phyloP scores from a whole-genome alignment of 257 asterid genomes.

The Agastache rugosa region DNA sequence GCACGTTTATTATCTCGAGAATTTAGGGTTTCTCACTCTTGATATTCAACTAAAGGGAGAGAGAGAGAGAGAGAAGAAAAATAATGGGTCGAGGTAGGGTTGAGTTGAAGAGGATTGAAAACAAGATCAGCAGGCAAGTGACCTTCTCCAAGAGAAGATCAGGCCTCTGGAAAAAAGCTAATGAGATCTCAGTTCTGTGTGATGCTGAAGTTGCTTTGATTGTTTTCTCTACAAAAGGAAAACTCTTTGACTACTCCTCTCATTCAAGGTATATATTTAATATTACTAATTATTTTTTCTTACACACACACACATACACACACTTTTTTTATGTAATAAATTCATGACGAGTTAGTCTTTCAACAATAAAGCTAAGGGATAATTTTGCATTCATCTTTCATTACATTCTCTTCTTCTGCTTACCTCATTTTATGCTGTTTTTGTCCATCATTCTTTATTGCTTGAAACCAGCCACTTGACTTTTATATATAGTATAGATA shows the following conservation, averaged over 20 bases:
- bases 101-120: slow-evolving; percentile 73
- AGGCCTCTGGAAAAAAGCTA: slow-evolving; percentile 76
- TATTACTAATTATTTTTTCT: not conserved
- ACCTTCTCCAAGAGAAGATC: slow-evolving; percentile 78
- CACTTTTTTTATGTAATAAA: not conserved
- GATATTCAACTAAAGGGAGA: not conserved
- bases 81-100: slow-evolving; percentile 81
- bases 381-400: too few species aligned
- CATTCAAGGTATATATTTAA: slow-evolving; percentile 50
- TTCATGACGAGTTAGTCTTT: too few species aligned
- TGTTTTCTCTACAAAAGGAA: slow-evolving; percentile 72
- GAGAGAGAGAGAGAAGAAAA: not conserved
- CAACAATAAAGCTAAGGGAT: too few species aligned
- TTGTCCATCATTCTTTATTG: too few species aligned
- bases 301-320: too few species aligned
- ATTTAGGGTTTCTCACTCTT: slow-evolving; percentile 42
- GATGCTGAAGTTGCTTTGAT: slow-evolving; percentile 81
- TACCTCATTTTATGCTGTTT: too few species aligned
- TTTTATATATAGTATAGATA: too few species aligned
- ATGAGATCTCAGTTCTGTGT: slow-evolving; percentile 80
- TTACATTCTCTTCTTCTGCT: too few species aligned
- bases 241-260: slow-evolving; percentile 67
- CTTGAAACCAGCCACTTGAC: too few species aligned
- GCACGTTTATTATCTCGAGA: not conserved
- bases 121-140: slow-evolving; percentile 81